Evolutionary conservation across 441 rosid species (phyloP), one percentile per base, ranked within the genome.

Genomic region (Eutrema salsugineum): DNA sequence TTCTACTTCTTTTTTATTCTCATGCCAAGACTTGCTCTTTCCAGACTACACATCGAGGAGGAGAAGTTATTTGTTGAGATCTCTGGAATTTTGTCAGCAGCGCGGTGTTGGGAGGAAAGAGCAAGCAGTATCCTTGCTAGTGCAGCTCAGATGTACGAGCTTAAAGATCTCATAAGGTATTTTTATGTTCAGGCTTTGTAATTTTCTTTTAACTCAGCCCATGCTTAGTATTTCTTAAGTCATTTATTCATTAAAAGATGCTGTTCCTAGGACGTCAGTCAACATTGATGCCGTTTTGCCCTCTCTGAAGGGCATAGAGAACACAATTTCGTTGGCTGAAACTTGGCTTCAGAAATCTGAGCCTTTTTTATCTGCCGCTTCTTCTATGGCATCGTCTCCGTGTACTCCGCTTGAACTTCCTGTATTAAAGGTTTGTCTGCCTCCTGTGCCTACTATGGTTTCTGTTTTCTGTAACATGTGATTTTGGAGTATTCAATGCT

Each of bases 81-180:
- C 57, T 83, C 90, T 36, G 78, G 61, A 84, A 80, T 82, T 43
- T 78, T 92, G 77, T 79, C 79, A 35, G 75, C 81, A 80, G 97
- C 93, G 38, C 49, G 68, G 66, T 59, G 44, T 67, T 95, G 96
- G 99, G 97, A 95, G 75, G 86, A 87, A 73, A 86, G 77, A 73
- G 99, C 97, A 30, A 74, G 69, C 35, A 70, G 72, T 68, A 63
- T 87, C 66, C 90, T 92, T 74, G 60, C 81, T 20, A 20, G 35
- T 68, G 76, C 77, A 79, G 83, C 94, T 77, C 85, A 75, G 71
- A 83, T 95, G 86, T 70, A 83, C 14, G 87, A 88, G 43, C 89
- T 92, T 72, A 88, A 88, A 84, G 90, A 89, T 54, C 77, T 85
- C 63, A 54, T 87, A 59, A 91, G 98, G 99, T 95, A 57, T 10